Evolutionary conservation across 2,329 filamentous ascomycete species (phyloP).

Genomic region (Phyllosticta paracitricarpa): DNA sequence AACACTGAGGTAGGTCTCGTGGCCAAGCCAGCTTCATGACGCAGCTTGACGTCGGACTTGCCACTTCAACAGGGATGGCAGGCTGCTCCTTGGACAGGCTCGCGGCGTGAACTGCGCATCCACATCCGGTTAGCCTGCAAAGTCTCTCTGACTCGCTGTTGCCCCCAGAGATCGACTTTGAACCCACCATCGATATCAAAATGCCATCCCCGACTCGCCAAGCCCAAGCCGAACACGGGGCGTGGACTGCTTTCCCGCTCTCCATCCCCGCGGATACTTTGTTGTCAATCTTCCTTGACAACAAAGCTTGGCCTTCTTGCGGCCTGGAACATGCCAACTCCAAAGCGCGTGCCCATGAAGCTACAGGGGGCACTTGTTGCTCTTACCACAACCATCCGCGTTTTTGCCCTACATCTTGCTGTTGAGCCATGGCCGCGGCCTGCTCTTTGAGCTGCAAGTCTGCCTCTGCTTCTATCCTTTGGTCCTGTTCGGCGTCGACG

Average conservation of each 20-base stretch:
- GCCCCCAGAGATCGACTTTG: neutral
- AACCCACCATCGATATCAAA: neutral
- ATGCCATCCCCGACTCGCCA: neutral
- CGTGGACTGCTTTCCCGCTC: neutral
- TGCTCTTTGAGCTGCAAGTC: neutral
- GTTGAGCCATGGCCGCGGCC: neutral
- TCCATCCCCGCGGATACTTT: neutral
- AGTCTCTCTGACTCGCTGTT: neutral
- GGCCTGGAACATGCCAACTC: neutral
- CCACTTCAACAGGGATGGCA: neutral
- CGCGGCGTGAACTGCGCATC: neutral
- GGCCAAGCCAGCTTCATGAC: neutral
- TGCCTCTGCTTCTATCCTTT: neutral
- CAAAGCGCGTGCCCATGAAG: neutral
- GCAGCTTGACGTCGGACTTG: neutral
- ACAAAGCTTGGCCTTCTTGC: neutral
- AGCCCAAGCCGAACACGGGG: neutral
- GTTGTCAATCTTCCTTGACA: neutral
- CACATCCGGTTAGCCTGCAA: neutral
- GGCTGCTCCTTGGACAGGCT: neutral
- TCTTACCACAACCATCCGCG: neutral
- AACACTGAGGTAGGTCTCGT: neutral
- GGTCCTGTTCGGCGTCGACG: constrained; percentile 8
- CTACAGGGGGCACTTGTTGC: neutral
- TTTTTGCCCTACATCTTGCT: neutral